These are phyloP conservation scores for Tricladium varicosporioides DNA, from an alignment of 2,329 filamentous ascomycete species.

Conservation along the genomic window DNA sequence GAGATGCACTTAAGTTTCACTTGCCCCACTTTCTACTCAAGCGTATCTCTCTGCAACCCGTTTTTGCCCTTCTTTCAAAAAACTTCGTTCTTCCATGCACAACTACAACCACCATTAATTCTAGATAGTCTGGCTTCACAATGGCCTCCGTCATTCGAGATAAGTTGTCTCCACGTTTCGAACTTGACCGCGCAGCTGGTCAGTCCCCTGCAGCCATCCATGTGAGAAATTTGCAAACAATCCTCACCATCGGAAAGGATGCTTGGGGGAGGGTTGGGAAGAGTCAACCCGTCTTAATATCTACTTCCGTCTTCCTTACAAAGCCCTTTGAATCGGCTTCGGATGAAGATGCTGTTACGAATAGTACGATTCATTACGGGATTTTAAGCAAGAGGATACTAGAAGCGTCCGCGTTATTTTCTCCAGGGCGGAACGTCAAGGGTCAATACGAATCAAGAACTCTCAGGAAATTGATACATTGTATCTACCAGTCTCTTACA, in stretches of 20 bases:
- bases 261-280: slow-evolving; percentile 63
- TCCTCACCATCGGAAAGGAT: slow-evolving; percentile 49
- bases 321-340: slow-evolving; percentile 57
- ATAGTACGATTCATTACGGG: slow-evolving; percentile 76
- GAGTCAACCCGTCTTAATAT: slow-evolving; percentile 61
- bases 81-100: too few species aligned
- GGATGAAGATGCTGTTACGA: slow-evolving; percentile 56
- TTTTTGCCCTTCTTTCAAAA: too few species aligned
- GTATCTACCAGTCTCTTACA: too few species aligned
- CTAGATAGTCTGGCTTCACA: too few species aligned
- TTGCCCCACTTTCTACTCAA: too few species aligned
- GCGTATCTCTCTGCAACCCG: too few species aligned
- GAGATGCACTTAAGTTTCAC: too few species aligned
- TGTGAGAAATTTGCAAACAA: slow-evolving; percentile 60
- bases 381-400: slow-evolving; percentile 65
- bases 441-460: too few species aligned
- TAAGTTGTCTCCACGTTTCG: neutral
- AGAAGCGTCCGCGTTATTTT: slow-evolving; percentile 28
- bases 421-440: too few species aligned
- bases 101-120: too few species aligned
- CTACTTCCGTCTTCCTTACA: slow-evolving; percentile 56
- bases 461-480: too few species aligned
- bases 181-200: slow-evolving; percentile 25
- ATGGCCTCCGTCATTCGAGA: too few species aligned
- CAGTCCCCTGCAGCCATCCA: slow-evolving; percentile 53